Conservation (phyloP, 108 stramenopile genomes). For the Stephanodiscus triporus region DNA sequence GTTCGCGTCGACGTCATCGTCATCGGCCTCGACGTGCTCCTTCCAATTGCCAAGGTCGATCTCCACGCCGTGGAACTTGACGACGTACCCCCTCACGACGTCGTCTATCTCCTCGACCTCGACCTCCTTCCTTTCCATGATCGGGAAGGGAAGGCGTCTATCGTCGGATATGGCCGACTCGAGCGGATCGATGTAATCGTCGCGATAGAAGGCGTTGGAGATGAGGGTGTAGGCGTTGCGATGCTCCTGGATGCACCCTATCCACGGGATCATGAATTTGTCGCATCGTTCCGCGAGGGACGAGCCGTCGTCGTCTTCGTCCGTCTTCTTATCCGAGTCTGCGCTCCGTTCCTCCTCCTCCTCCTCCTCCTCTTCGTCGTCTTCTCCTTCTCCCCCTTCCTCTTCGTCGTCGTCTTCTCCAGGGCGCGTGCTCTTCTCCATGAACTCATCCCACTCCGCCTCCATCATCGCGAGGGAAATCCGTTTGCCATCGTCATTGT, state of each 20-base stretch:
- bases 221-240: constrained; percentile 72
- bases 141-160: constrained; percentile 7
- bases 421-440: constrained; percentile 49
- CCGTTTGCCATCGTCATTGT: background rate
- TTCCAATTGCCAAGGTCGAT: constrained; percentile 51
- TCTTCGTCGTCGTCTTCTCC: constrained; percentile 52
- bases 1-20: constrained; percentile 22
- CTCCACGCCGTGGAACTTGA: constrained; percentile 36
- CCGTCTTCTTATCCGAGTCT: constrained; percentile 22
- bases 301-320: constrained; percentile 20
- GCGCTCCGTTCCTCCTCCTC: constrained; percentile 19
- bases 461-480: constrained; percentile 8
- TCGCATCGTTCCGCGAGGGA: constrained; percentile 60
- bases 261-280: constrained; percentile 78
- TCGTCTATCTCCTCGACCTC: background rate
- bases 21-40: constrained; percentile 54
- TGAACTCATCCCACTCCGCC: constrained; percentile 51
- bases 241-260: constrained; percentile 64
- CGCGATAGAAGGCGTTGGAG: constrained; percentile 62
- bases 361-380: constrained; percentile 40
- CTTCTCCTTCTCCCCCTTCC: constrained; percentile 22
- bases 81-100: constrained; percentile 7
- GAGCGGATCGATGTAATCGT: constrained; percentile 54
- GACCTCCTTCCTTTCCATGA: background rate
- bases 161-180: constrained; percentile 39